These are phyloP conservation scores for Penicillium flavigenum DNA, from an alignment of 495 filamentous ascomycete genomes.

Conservation along the genomic window DNA sequence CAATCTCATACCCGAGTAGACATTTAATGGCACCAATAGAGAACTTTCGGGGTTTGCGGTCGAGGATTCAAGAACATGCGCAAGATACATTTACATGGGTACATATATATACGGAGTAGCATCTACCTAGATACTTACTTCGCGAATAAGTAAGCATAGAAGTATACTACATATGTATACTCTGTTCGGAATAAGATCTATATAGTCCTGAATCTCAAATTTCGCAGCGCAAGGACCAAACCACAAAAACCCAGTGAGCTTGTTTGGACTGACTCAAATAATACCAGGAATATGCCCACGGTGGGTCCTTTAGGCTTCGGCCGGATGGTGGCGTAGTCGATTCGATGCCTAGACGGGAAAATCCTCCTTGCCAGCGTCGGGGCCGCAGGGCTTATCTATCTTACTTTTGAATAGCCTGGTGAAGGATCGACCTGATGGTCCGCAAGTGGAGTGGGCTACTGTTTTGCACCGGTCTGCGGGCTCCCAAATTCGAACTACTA, in stretches of 20 bases:
- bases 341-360: conserved; percentile 31
- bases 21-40: conserved; percentile 3
- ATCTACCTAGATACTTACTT: neutral
- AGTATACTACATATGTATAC: no score
- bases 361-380: conserved; percentile 28
- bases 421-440: conserved; percentile 30
- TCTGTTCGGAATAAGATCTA: no score
- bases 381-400: conserved; percentile 36
- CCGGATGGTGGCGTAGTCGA: conserved; percentile 27
- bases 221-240: neutral
- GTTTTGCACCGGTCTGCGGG: conserved; percentile 17
- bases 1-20: conserved; percentile 13
- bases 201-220: neutral
- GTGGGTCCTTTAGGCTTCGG: conserved; percentile 22
- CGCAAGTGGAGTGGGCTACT: conserved; percentile 21
- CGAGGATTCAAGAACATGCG: neutral
- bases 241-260: conserved; percentile 3
- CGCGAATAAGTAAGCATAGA: neutral
- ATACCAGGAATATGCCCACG: conserved; percentile 21
- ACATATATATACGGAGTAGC: neutral
- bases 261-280: conserved; percentile 18
- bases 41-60: conserved; percentile 2
- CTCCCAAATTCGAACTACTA: neutral
- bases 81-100: neutral
- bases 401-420: conserved; percentile 18